Evolutionary conservation across 2,329 filamentous ascomycete species (phyloP), one percentile per base, ranked within the genome.

Genomic region (Phaeosphaeria sp.): DNA sequence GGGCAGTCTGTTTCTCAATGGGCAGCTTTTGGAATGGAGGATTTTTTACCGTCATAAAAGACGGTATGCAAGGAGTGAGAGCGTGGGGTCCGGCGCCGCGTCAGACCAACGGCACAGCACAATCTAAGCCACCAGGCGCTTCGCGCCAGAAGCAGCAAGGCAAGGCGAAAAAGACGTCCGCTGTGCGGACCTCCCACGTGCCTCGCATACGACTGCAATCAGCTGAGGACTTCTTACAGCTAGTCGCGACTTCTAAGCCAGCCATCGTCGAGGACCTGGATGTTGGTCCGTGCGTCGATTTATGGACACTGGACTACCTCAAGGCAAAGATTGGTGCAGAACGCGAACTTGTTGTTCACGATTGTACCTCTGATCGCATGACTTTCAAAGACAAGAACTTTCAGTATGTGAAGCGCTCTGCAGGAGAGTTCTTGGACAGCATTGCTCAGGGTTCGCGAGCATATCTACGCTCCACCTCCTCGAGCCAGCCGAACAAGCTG

Each of bases 1-100:
- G 92, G 39, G 92, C 91, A 17, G 91, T 92, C 0, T 96, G 92
- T 74, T 96, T 96, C 79, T 93, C 91, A 0, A 96, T 96, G 84
- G 93, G 93, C 1, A 91, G 91, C 6, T 93, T 87, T 69, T 96
- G 91, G 91, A 93, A 93, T 49, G 52, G 69, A 52, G 66, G 67
- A 13, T 63, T 60, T 33, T 50, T 75, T 17, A 60, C 57, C 4
- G 66, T 76, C 25, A 63, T 63, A 43, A 51, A 56, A 44, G 47
- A 30, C 36, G 56, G 47, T 55, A 57, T 49, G 49, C 58, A 60
- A 60, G 62, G 62, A 51, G 24, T 54, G 39, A 64, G 52, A 46
- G 24, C 57, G 50, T 73, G 72, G 71, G 57, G 56, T 53, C 50
- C 43, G 21, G 46, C 56, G 30, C 49, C 56, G 47, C 50, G 27